Base-by-base conservation (phyloP, 75 land plant species). In the Gnetum montanum region DNA sequence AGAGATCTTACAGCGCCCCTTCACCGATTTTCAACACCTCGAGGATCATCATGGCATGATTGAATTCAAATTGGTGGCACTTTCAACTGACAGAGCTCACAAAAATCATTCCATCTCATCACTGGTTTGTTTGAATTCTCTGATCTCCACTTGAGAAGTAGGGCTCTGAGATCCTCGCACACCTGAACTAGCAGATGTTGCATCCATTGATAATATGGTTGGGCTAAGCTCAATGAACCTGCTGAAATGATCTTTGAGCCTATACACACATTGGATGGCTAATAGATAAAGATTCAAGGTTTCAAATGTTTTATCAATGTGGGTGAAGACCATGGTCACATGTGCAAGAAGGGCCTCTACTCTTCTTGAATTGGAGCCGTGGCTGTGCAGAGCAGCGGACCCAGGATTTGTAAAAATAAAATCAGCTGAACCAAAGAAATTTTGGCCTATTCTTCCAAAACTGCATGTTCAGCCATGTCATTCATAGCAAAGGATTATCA, bases 61-160 rank as follows among this genome's bases (percentile, higher is more conserved):
- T 70, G 64, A 11, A 71, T 48, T 52, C 84, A 73, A 15, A 86
- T 49, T n/a, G 62, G 49, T 52, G 84, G 78, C 19, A 79, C 64
- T 41, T 70, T 74, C 25, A 61, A 34, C 46, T 77, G 75, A 51
- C 91, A 86, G 11, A 86, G 38, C 11, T 75, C 62, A 8, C 34
- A 34, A 61, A 86, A 86, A 24, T 84, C 84, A n/a, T 61, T 54
- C 91, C 87, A 83, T 38, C 43, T 80, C 70, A 86, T 76, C 16
- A 60, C 73, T 35, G 88, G 88, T 49, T 74, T 84, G 69, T 76
- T 70, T 4, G 47, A 61, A 57, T 80, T 80, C 65, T 71, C 70
- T 46, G 58, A 49, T 62, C 72, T 75, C 91, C 91, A 86, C 15
- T 73, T 78, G 24, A 49, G 49, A 44, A 86, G 28, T 20, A 70